phyloP scores from a whole-genome alignment of 768 basidiomycete species.

The Suillus americanus region DNA sequence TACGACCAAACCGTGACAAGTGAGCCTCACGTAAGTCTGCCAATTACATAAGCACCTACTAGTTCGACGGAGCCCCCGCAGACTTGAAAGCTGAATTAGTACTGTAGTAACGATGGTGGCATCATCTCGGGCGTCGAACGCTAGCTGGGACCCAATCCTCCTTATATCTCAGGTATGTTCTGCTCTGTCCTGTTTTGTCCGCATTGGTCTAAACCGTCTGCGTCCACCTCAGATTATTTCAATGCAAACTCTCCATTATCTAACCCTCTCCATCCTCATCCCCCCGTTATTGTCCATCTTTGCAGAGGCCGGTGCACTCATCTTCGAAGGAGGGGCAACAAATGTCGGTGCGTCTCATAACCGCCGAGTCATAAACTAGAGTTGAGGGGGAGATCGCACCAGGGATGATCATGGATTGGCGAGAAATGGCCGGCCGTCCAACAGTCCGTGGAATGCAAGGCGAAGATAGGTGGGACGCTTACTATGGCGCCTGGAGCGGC shows the following conservation, averaged over 20 bases:
- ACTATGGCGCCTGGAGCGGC: conserved; percentile 77
- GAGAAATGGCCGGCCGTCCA: conserved; percentile 86
- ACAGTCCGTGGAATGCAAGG: conserved; percentile 69
- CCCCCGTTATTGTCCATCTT: conserved; percentile 78
- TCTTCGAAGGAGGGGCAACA: conserved; percentile 77
- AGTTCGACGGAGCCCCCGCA: not conserved
- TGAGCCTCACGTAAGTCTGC: not conserved
- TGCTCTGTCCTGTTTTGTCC: not conserved
- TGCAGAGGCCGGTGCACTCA: conserved; percentile 68
- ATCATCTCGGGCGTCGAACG: conserved; percentile 35
- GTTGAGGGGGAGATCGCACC: conserved; percentile 8
- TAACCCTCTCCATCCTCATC: conserved; percentile 78
- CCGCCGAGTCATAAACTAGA: not conserved
- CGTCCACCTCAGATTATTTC: conserved; percentile 71
- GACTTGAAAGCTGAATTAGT: not conserved
- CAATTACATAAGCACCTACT: conserved; percentile 2
- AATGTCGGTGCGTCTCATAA: conserved; percentile 59
- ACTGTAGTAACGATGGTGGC: conserved; percentile 26
- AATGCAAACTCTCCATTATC: conserved; percentile 91
- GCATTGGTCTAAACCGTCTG: conserved; percentile 4
- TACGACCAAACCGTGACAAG: not conserved
- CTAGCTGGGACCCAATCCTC: conserved; percentile 87
- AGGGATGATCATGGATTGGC: conserved; percentile 98
- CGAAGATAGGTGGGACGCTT: conserved; percentile 62
- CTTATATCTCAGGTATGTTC: conserved; percentile 77